A percentile compares a stretch with the other conserved stretches of the same genome.
Conservation (phyloP, 495 filamentous ascomycete species). For the Mytilinidion resinicola region DNA sequence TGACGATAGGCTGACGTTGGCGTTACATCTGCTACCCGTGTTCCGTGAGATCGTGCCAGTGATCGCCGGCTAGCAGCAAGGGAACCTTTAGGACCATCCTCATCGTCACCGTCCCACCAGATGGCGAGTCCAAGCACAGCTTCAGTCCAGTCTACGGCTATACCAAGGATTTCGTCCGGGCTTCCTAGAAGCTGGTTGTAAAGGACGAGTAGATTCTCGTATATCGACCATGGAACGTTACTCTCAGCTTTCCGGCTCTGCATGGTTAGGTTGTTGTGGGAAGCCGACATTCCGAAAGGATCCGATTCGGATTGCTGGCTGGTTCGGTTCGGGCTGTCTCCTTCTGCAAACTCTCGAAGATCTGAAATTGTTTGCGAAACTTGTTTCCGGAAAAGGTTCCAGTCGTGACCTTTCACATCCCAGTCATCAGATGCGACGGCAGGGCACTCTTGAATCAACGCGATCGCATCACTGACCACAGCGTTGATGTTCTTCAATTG, state of each 20-base stretch:
- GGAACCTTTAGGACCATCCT: conserved; percentile 39
- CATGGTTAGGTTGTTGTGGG: conserved; percentile 44
- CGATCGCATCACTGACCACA: conserved; percentile 57
- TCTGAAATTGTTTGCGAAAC: conserved; percentile 58
- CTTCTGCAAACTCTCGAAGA: conserved; percentile 52
- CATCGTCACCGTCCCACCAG: conserved; percentile 81
- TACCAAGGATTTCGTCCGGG: conserved; percentile 58
- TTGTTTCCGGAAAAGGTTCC: conserved; percentile 68
- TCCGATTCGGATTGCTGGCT: conserved; percentile 40
- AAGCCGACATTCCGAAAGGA: conserved; percentile 47
- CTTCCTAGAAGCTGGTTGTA: conserved; percentile 73
- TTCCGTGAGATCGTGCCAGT: conserved; percentile 23
- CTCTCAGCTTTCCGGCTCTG: conserved; percentile 71
- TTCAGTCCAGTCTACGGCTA: conserved; percentile 80
- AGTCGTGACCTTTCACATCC: conserved; percentile 69
- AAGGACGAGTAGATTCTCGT: conserved; percentile 65
- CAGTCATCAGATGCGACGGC: conserved; percentile 57
- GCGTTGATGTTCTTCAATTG: conserved; percentile 67
- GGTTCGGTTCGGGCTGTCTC: conserved; percentile 18
- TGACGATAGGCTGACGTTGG: conserved; percentile 48
- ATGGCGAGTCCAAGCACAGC: conserved; percentile 70
- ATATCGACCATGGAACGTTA: conserved; percentile 78
- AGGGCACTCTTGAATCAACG: conserved; percentile 65
- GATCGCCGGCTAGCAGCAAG: conserved; percentile 34
- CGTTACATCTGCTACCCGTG: conserved; percentile 41